These are phyloP conservation scores for Hymenoscyphus albidus DNA, from an alignment of 2,329 filamentous ascomycete species.

Conservation along the genomic window DNA sequence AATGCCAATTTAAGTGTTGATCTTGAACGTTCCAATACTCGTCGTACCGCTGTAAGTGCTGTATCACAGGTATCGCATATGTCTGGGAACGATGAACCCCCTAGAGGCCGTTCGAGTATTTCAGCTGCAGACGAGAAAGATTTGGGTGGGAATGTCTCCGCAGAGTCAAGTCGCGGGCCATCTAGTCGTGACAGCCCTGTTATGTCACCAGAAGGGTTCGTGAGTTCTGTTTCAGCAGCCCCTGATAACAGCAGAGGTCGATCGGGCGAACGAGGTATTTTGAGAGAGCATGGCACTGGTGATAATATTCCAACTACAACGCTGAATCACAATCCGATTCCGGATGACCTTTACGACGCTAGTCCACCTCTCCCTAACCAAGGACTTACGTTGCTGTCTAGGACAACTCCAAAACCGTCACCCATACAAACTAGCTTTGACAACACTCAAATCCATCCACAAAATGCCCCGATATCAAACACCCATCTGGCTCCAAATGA, in stretches of 20 bases:
- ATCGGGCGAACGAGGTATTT: constrained; percentile 4
- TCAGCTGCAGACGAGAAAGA: constrained; percentile 12
- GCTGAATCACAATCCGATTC: constrained; percentile 5
- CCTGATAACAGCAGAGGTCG: not conserved
- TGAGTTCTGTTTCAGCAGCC: not conserved
- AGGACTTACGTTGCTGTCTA: not conserved
- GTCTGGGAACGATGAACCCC: constrained; percentile 3
- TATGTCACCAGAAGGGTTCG: constrained; percentile 3
- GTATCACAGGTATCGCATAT: constrained; percentile 15
- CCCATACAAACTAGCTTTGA: constrained; percentile 9
- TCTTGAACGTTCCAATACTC: constrained; percentile 26
- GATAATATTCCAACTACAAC: not conserved
- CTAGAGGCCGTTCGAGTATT: not conserved
- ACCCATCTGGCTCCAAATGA: not conserved
- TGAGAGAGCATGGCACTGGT: constrained; percentile 6
- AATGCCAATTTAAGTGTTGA: constrained; percentile 13
- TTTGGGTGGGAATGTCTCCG: not conserved
- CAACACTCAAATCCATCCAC: not conserved
- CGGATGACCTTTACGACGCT: constrained; percentile 37
- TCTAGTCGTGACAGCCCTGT: constrained; percentile 3
- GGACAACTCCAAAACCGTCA: not conserved
- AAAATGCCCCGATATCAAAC: not conserved
- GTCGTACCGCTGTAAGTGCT: constrained; percentile 22
- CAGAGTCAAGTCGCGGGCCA: not conserved
- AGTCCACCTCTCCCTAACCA: constrained; percentile 29